Evolutionary conservation across 495 filamentous ascomycete species (phyloP).

Genomic region (Symbiotaphrina buchneri): DNA sequence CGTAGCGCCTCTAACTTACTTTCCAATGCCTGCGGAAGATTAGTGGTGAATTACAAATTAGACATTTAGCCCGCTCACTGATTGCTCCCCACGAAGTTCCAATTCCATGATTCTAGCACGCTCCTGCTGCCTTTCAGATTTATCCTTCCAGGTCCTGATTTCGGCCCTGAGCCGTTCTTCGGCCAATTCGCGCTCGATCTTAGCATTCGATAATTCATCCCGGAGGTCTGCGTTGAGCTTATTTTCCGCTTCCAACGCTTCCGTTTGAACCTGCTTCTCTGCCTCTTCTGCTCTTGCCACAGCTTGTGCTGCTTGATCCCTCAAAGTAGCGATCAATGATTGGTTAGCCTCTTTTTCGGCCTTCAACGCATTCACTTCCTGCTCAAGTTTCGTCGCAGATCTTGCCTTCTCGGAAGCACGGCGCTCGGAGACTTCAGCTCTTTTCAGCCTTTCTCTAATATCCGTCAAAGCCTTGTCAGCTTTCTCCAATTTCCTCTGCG

Average conservation of each 20-base stretch:
- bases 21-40: conserved; percentile 39
- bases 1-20: conserved; percentile 78
- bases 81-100: conserved; percentile 66
- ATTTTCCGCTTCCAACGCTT: conserved; percentile 48
- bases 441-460: conserved; percentile 32
- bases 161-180: conserved; percentile 50
- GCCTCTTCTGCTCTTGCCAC: conserved; percentile 40
- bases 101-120: conserved; percentile 43
- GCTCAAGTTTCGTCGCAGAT: conserved; percentile 38
- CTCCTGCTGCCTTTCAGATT: conserved; percentile 53
- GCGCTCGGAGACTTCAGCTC: conserved; percentile 45
- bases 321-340: conserved; percentile 43
- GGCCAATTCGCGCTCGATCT: conserved; percentile 54
- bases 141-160: conserved; percentile 42
- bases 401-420: conserved; percentile 38
- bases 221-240: conserved; percentile 41
- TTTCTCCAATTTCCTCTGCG: conserved; percentile 38
- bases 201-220: conserved; percentile 43
- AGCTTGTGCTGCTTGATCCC: conserved; percentile 43
- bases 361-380: conserved; percentile 44
- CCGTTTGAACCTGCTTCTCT: conserved; percentile 40
- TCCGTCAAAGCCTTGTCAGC: conserved; percentile 36
- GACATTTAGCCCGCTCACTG: conserved; percentile 13
- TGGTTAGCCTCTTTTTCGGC: conserved; percentile 43
- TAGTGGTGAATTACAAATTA: background rate